Evolutionary conservation across 2,329 filamentous ascomycete species (phyloP), one percentile per base, ranked within the genome.

Genomic region (Nemania diffusa): DNA sequence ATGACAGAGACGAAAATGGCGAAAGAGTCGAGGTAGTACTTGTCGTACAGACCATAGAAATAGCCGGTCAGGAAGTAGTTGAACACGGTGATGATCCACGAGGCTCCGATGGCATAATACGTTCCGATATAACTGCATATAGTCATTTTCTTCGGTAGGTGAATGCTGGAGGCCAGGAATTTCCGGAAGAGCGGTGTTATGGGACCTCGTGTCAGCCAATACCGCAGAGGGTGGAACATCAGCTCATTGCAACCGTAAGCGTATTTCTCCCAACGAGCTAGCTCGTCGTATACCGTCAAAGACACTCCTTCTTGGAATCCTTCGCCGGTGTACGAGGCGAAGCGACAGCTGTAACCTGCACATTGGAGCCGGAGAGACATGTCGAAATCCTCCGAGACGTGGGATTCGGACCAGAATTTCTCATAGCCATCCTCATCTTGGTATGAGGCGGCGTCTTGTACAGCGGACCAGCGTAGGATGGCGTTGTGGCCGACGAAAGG

Each of bases 261-360:
- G 77, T 94, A 94, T 80, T 95, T 95, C 76, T 95, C 92, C 92
- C 92, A 95, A 64, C 92, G 90, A 1, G 91, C 90, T 67, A 95
- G 84, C 79, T 95, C 92, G 79, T 95, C 92, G 76, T 95, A 94
- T 9, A 95, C 91, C 0, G 92, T 95, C 64, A 95, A 83, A 1
- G 92, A 94, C 61, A 95, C 92, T 71, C 92, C 92, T 77, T 95
- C 92, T 77, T 93, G 91, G 83, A 93, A 94, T 56, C 89, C 91
- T n/a, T 91, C 88, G 42, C 89, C 89, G 6, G 89, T 89, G 85
- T 91, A 94, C 22, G 90, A 88, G 8, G 89, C 91, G 26, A 93
- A 83, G 32, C 91, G 90, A 72, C 92, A 90, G 69, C 90, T 88
- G 78, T 93, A 93, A 29, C 91, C 90, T 69, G 82, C 87, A 70